These are phyloP conservation scores for Fusarium miscanthi DNA, from an alignment of 2,329 filamentous ascomycete genomes.

Conservation along the genomic window DNA sequence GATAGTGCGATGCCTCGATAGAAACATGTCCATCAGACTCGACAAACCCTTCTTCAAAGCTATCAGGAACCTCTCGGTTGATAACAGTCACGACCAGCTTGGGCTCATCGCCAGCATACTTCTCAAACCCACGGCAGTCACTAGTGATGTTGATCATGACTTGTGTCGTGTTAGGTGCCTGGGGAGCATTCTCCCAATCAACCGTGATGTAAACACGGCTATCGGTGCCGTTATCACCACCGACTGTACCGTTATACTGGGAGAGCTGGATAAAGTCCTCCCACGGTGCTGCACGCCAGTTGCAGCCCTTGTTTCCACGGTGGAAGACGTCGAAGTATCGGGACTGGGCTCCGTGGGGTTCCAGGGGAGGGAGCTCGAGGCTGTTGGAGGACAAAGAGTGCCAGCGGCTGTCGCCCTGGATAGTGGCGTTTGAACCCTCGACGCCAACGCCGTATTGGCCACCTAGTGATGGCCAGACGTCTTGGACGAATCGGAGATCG, in stretches of 20 bases:
- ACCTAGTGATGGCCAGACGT: constrained; percentile 66
- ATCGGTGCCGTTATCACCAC: constrained; percentile 47
- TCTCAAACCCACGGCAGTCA: constrained; percentile 56
- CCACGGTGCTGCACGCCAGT: constrained; percentile 45
- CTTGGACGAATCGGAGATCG: constrained; percentile 54
- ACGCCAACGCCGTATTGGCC: constrained; percentile 51
- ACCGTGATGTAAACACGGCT: constrained; percentile 47
- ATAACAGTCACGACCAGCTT: constrained; percentile 66
- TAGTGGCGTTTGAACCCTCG: constrained; percentile 49
- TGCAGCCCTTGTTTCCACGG: constrained; percentile 47
- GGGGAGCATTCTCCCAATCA: constrained; percentile 53
- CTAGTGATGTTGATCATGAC: constrained; percentile 65
- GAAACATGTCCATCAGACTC: constrained; percentile 69
- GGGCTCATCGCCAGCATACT: constrained; percentile 54
- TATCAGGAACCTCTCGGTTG: constrained; percentile 58
- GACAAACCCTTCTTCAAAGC: constrained; percentile 68
- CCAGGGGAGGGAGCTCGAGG: constrained; percentile 49
- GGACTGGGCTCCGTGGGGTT: constrained; percentile 46
- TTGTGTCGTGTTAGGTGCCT: constrained; percentile 54
- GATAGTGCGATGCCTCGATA: constrained; percentile 65
- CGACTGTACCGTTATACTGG: constrained; percentile 44
- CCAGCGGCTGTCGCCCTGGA: constrained; percentile 58
- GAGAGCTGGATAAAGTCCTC: constrained; percentile 52
- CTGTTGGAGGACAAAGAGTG: constrained; percentile 59
- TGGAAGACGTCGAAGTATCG: constrained; percentile 53